Base-by-base conservation (phyloP, 1,284 basidiomycete genomes). In the Apiotrichum siamense region DNA sequence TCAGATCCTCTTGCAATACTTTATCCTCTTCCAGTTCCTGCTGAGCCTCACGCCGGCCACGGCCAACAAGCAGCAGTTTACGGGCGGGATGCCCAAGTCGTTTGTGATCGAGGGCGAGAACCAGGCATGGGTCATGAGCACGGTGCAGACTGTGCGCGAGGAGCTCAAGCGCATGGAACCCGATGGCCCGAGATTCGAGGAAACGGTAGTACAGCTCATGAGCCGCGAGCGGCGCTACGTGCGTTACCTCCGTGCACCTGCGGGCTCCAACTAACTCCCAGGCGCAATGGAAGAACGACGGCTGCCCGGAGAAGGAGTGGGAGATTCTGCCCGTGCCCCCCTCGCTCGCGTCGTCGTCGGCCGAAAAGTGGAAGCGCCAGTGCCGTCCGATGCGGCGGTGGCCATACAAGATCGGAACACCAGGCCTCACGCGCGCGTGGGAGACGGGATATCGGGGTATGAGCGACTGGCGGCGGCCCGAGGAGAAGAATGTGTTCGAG, bases 11-110 rank as follows among this genome's bases (percentile, higher is more conserved):
- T 60, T 71, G 29, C 72, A 74, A 57, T 69, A 70, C 57, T 67
- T 69, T 44, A 73, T 74, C 55, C 62, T 74, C 20, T 68, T 73
- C 61, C 69, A 71, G 41, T 72, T 72, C 50, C 59, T 74, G 24
- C 57, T 72, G 35, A 68, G 70, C 47, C 62, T 72, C 41, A 64
- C 61, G 2, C 67, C 67, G 3, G 55, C 51, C 15, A 61, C 59
- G 6, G 68, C 60, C 4, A 56, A 53, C 26, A 70, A 70, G 49
- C 70, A 72, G 53, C 62, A 64, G 6, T 66, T 59, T 48, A 70
- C 67, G 1, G 69, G 69, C 29, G 69, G 67, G 12, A 70, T 70
- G 66, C 66, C 67, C 23, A 67, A 69, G 49, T 59, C 64, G 1
- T 72, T 72, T 44, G 62, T 69, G 7, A 47, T 72, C n/a, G 61